phyloP scores from a whole-genome alignment of 768 basidiomycete genomes.

The Russula sp. region DNA sequence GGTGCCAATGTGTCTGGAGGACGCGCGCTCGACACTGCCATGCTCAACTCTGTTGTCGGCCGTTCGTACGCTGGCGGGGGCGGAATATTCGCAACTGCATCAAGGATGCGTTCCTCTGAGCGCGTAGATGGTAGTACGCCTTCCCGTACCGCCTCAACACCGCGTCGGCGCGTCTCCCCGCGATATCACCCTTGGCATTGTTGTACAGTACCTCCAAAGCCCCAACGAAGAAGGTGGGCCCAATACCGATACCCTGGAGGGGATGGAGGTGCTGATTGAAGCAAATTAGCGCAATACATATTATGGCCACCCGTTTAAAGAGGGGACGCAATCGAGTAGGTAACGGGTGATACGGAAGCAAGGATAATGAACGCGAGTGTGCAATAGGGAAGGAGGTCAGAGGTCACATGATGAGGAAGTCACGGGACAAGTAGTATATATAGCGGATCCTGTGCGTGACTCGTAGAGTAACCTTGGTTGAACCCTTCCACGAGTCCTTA shows the following conservation, averaged over 20 bases:
- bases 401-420: no score
- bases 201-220: slow-evolving; percentile 97
- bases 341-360: slow-evolving; percentile 93
- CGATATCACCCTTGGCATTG: slow-evolving; percentile 84
- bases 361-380: slow-evolving; percentile 97
- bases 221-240: slow-evolving; percentile 84
- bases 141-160: slow-evolving; percentile 66
- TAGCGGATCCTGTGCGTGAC: no score
- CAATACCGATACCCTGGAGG: slow-evolving; percentile 85
- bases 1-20: slow-evolving; percentile 1
- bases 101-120: slow-evolving; percentile 49
- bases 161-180: slow-evolving; percentile 83
- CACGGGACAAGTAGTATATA: no score
- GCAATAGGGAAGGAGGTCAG: no score
- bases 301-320: slow-evolving; percentile 96
- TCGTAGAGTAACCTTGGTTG: no score
- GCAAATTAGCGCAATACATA: slow-evolving; percentile 97
- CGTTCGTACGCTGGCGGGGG: slow-evolving; percentile 20
- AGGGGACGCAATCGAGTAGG: slow-evolving; percentile 98
- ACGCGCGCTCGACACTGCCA: slow-evolving; percentile 11
- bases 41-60: background rate
- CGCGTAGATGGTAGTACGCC: slow-evolving; percentile 60
- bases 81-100: slow-evolving; percentile 38
- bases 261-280: slow-evolving; percentile 83
- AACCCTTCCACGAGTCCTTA: no score